phyloP scores from a whole-genome alignment of 2,329 filamentous ascomycete genomes.

The Apiospora saccharicola region DNA sequence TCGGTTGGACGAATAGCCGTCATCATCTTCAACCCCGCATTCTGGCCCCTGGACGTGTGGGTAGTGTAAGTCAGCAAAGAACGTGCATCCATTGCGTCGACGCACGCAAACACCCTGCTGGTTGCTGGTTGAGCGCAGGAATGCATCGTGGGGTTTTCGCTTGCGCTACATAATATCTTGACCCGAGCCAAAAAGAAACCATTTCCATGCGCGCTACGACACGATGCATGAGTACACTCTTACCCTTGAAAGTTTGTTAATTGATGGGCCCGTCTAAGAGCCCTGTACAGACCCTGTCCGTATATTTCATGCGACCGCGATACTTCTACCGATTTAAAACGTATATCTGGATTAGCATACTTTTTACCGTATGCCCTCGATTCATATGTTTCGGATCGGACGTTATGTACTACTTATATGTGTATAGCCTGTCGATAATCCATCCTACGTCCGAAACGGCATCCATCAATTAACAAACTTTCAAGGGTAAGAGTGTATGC shows the following conservation, averaged over 20 bases:
- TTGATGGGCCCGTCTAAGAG: no score
- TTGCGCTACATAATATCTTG: background rate
- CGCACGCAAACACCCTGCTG: background rate
- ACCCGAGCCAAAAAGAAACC: background rate
- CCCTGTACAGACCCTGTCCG: no score
- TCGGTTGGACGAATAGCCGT: conserved; percentile 11
- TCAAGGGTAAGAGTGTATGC: background rate
- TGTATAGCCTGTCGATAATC: no score
- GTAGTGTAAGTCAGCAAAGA: background rate
- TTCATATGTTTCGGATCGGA: no score
- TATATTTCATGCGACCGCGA: no score
- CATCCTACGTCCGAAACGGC: no score
- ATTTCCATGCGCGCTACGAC: background rate
- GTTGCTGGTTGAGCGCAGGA: background rate
- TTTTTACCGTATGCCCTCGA: no score
- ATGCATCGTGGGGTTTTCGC: conserved; percentile 1
- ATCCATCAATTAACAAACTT: no score
- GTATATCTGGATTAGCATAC: no score
- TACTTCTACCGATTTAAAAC: no score
- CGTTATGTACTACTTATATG: no score
- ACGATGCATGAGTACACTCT: background rate
- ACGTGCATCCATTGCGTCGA: background rate
- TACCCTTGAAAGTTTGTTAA: no score
- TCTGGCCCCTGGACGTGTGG: background rate
- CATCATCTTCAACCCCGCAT: conserved; percentile 11